Percentiles rank a stretch among this genome's conserved stretches.
phyloP scores from a whole-genome alignment of 805 yeast genomes.

The Hanseniaspora lachancei region DNA sequence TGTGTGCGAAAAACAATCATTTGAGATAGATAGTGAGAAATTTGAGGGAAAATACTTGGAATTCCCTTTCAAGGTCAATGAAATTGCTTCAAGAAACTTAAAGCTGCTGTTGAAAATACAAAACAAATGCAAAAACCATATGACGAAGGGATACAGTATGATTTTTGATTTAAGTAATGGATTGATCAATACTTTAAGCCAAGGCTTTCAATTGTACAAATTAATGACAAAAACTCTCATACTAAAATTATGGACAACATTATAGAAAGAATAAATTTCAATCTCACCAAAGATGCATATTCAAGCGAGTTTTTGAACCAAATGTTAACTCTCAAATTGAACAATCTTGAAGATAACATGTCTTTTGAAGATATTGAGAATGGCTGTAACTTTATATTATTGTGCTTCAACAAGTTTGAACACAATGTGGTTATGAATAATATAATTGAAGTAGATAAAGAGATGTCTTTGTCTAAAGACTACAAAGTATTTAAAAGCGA shows the following conservation, averaged over 20 bases:
- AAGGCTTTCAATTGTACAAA: conserved; percentile 3
- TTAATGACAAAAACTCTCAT: background rate
- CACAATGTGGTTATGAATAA: conserved; percentile 3
- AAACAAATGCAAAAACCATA: background rate
- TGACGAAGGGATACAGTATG: background rate
- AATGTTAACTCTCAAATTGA: background rate
- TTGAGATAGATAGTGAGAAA: background rate
- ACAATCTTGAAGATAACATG: conserved; percentile 3
- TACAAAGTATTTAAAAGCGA: background rate
- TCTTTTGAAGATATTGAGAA: conserved; percentile 6
- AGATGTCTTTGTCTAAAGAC: background rate
- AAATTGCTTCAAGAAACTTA: conserved; percentile 3
- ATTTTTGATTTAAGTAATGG: conserved; percentile 2
- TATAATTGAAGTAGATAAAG: background rate
- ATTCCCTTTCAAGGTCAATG: background rate
- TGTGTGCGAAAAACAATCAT: background rate
- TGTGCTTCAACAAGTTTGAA: background rate
- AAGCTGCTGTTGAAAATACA: conserved; percentile 1
- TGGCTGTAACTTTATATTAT: background rate
- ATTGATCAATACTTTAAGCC: background rate
- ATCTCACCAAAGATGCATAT: background rate
- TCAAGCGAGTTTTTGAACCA: background rate
- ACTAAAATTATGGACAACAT: background rate
- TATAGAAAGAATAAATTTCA: background rate
- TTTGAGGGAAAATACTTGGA: background rate